phyloP scores from a whole-genome alignment of 768 basidiomycete genomes.

The Galerina sulciceps region DNA sequence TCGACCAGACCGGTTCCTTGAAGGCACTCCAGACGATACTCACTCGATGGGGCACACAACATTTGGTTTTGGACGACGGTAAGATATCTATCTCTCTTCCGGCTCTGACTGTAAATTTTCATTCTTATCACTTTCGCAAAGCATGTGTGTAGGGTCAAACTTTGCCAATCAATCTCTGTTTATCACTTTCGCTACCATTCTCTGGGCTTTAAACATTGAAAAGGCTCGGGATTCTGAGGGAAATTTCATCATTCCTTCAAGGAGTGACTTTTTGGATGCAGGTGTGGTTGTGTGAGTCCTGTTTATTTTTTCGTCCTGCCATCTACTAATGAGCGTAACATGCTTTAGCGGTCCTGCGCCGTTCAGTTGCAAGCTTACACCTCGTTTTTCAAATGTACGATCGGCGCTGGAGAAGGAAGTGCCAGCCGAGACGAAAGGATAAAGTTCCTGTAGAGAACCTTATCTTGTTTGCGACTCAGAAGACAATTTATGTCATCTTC shows the following conservation, averaged over 20 bases:
- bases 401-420: background rate
- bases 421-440: no score
- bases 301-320: background rate
- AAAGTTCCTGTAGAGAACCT: no score
- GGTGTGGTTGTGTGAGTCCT: slow-evolving; percentile 1
- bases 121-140: background rate
- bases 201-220: slow-evolving; percentile 22
- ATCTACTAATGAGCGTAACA: background rate
- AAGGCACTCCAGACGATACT: background rate
- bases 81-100: no score
- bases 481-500: no score
- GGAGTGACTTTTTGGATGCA: background rate
- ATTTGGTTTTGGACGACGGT: slow-evolving; percentile 30
- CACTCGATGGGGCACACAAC: slow-evolving; percentile 24
- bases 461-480: no score
- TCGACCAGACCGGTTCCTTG: slow-evolving; percentile 8
- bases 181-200: slow-evolving; percentile 32
- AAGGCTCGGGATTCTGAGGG: background rate
- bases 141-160: slow-evolving; percentile 36
- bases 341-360: background rate
- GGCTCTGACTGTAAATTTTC: no score
- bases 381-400: background rate
- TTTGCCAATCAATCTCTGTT: slow-evolving; percentile 39
- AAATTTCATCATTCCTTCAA: background rate
- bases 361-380: background rate